Evolutionary conservation across 2,329 filamentous ascomycete genomes (phyloP), one percentile per base, ranked within the genome.

Genomic region (Nemania serpens): DNA sequence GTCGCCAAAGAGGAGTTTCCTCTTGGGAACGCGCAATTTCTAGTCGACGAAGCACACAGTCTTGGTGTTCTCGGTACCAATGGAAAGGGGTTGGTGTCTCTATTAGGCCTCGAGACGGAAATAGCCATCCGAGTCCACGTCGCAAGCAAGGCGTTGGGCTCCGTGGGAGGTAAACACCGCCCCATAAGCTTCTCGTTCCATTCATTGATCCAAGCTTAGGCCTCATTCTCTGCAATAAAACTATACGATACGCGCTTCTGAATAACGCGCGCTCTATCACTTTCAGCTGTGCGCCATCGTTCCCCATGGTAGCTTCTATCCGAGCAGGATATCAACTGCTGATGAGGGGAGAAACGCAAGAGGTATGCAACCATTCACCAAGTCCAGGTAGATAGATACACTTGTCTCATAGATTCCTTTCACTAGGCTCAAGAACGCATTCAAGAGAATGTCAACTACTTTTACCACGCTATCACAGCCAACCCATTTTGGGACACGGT

Each of bases 1-100:
- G 59, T 70, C 11, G 74, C 72, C 1, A 70, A 76, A 13, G 71
- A 76, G n/a, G 17, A 76, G 0, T 73, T 75, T 3, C 69, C 70
- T 1, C 36, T 57, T 0, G 76, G 73, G 0, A 79, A 77, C 62
- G 79, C 75, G 2, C 78, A 84, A 63, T 77, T 86, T 34, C 71
- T 85, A 12, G 76, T 86, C 0, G 84, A 87, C 62, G 84, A 87
- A 62, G 83, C 84, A 0, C 84, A 86, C 66, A 76, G 78, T 0
- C 81, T 76, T 13, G 84, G 84, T 0, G 73, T 82, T 0, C 77
- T 83, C 63, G 84, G 84, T 0, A 74, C 74, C 0, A 72, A 76
- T 1, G 84, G 84, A 0, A 71, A 73, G 0, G 83, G 83, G 0
- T 68, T 84, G 3, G 81, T 86, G 3, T 77, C 77, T 58, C 71